Base-by-base conservation (phyloP, 1,139 yeast genomes). In the Suhomyces atakaporum region DNA sequence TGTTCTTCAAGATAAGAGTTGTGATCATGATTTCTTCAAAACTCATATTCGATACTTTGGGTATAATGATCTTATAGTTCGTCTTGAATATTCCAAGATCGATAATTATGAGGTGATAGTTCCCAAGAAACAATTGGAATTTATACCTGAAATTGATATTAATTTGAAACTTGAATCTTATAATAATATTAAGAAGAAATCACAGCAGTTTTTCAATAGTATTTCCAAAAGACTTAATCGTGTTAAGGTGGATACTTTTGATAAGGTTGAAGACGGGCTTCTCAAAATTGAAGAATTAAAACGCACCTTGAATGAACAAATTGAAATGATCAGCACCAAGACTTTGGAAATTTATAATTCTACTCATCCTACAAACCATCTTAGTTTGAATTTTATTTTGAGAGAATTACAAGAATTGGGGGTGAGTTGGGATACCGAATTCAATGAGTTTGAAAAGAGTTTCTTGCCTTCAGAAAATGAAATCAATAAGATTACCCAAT, bases 401-500 rank as follows among this genome's bases (percentile, higher is more conserved):
- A 66, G 95, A 48, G 75, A 75, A 29, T 70, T 92, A 16, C 97
- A 92, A 53, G 90, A 84, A 43, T 66, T 82, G 33, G 94, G 95
- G 4, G 90, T 88, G 16, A 75, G 69, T 31, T 94, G 98, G 98
- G 96, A 92, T 60, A 56, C 63, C 18, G 96, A 85, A 42, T 89
- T 94, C 53, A 74, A 78, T 29, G 86, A 80, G n/a, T 89, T 92
- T 62, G 97, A 87, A 45, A 75, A 75, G 36, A 73, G 71, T 19
- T 92, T 75, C 53, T 75, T 92, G 42, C 97, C 97, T 0, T 81
- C 95, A 11, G 98, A 94, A 58, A 87, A 84, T 53, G 98, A 94
- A 70, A 86, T 94, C 47, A 84, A 96, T 7, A 73, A 89, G 43
- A 85, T 92, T 31, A 90, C 98, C 2, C 87, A 96, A 10, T 84